These are phyloP conservation scores for Alisma plantagoaquatica DNA, from an alignment of 106 monocot genomes.

Conservation along the genomic window DNA sequence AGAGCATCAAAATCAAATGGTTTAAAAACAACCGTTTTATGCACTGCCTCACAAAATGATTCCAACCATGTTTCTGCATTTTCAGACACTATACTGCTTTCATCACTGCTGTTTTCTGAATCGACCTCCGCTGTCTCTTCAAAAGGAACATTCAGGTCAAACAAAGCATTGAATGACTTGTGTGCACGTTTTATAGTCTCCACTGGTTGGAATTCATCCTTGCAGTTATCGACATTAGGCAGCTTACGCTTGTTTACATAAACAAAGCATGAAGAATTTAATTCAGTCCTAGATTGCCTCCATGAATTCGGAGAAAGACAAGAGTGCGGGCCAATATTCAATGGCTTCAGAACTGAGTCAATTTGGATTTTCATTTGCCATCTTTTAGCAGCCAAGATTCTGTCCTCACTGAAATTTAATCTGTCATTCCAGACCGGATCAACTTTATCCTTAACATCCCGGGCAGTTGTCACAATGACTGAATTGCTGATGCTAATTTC, in stretches of 20 bases:
- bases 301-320: background rate
- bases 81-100: slow-evolving; percentile 12
- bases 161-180: slow-evolving; percentile 16
- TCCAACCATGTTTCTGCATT: slow-evolving; percentile 35
- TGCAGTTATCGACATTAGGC: slow-evolving; percentile 5
- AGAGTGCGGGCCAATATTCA: slow-evolving; percentile 1
- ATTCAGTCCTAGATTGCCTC: slow-evolving; percentile 11
- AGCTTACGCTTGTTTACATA: slow-evolving; percentile 42
- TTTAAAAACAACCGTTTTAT: slow-evolving; percentile 24
- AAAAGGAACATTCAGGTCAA: slow-evolving; percentile 72
- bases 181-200: slow-evolving; percentile 22
- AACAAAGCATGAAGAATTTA: background rate
- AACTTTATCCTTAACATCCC: slow-evolving; percentile 2
- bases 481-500: slow-evolving; percentile 36
- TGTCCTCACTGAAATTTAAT: slow-evolving; percentile 53
- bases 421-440: slow-evolving; percentile 9
- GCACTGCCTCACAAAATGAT: slow-evolving; percentile 32
- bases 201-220: slow-evolving; percentile 4
- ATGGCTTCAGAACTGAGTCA: background rate
- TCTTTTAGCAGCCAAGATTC: slow-evolving; percentile 26
- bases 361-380: slow-evolving; percentile 52
- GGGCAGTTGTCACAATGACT: slow-evolving; percentile 42
- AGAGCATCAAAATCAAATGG: slow-evolving; percentile 17
- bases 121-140: slow-evolving; percentile 32
- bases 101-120: slow-evolving; percentile 15